These are phyloP conservation scores for Berkeleyomyces rouxiae DNA, from an alignment of 2,329 filamentous ascomycete genomes.

Conservation along the genomic window DNA sequence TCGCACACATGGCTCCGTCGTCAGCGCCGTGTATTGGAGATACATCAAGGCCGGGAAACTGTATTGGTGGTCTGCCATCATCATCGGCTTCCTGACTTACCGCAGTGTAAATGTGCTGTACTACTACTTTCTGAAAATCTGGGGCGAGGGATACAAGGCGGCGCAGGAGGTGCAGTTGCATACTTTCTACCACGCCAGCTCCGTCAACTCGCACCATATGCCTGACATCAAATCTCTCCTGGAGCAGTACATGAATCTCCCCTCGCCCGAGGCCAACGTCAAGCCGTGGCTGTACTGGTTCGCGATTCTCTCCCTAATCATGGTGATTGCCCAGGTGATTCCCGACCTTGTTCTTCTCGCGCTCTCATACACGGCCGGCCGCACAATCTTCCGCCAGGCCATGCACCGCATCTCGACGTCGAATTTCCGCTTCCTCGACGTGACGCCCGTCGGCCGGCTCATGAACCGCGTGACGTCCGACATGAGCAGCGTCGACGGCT, in stretches of 20 bases:
- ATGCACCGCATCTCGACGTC: constrained; percentile 60
- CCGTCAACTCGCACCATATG: not conserved
- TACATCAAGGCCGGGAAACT: constrained; percentile 71
- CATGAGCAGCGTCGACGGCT: constrained; percentile 75
- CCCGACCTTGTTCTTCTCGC: constrained; percentile 52
- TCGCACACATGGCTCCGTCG: constrained; percentile 57
- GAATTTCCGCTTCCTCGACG: constrained; percentile 80
- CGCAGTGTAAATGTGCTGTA: constrained; percentile 49
- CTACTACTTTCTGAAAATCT: constrained; percentile 71
- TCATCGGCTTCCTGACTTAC: constrained; percentile 45
- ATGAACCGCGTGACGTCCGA: constrained; percentile 90
- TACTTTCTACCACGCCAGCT: not conserved
- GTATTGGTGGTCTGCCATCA: constrained; percentile 51
- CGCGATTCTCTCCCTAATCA: constrained; percentile 43
- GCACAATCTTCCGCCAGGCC: constrained; percentile 55
- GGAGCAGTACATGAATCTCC: constrained; percentile 6
- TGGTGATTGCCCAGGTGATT: constrained; percentile 41
- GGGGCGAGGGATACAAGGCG: constrained; percentile 55
- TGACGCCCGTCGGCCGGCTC: constrained; percentile 71
- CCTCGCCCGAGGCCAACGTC: constrained; percentile 43
- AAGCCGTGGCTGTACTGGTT: constrained; percentile 60
- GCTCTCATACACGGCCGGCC: constrained; percentile 67
- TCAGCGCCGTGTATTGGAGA: constrained; percentile 61
- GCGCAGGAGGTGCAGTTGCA: not conserved
- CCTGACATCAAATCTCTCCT: constrained; percentile 2